Evolutionary conservation across 164 flowering plant genomes (phyloP), one percentile per base, ranked within the genome.

Genomic region (Stephania cephalantha): DNA sequence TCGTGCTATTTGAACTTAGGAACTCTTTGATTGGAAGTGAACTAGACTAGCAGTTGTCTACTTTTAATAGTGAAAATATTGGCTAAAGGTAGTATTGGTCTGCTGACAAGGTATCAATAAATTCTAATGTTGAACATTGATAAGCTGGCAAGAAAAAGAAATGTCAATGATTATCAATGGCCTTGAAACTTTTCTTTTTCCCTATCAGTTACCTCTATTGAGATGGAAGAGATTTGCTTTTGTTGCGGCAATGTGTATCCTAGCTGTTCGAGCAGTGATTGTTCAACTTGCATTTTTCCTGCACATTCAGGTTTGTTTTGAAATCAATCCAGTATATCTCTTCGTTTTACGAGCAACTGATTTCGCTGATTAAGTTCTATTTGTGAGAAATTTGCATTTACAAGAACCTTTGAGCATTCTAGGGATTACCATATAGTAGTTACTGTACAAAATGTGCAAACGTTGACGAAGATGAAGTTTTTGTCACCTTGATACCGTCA

Each of bases 151-250:
- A 72, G 25, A 25, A 52, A 18, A 52, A 71, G 42, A 53, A 68
- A 63, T 74, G 50, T 64, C 66, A 12, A 46, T 13, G 9, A 15
- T 65, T 6, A 5, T 71, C 48, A 73, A 68, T 77, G 35, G 63
- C 65, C 29, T 70, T 72, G 46, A 18, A 73, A 1, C 12, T 12
- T 68, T 50, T 42, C 55, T 50, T 50, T 50, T 50, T 50, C 9
- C 15, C 15, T 82, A 76, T 73, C 88, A 95, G 99, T 50, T 93
- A 78, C 99, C 99, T 18, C 64, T 91, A 70, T 78, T 95, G 77
- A 87, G 99, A 85, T 95, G 99, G 99, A 95, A 95, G 84, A 85
- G 94, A 81, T 88, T 83, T 85, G 95, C 97, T 53, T 70, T 91
- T 48, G 85, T 89, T 75, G 99, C 97, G 13, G 99, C 99, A 66